Evolutionary conservation across 495 filamentous ascomycete genomes (phyloP), one percentile per base, ranked within the genome.

Genomic region (Penicillium macrosclerotiorum): DNA sequence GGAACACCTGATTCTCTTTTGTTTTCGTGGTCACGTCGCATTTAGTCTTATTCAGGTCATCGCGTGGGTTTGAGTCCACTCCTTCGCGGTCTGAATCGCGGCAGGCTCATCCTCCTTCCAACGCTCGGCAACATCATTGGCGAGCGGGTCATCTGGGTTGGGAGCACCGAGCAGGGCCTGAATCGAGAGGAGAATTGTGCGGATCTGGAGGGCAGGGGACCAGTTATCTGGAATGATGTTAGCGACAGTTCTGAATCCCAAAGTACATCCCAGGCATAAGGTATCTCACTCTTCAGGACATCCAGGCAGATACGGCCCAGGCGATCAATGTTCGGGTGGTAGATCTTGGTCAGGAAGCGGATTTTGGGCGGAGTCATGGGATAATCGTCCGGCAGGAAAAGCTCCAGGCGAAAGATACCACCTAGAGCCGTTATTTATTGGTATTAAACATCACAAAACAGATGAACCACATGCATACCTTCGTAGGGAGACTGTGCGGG

Each of bases 361-460:
- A 99, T 96, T 74, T 96, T 96, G 9, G 93, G 93, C 20, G 93
- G 93, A 25, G 89, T 94, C 93, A 99, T 99, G 8, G 93, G 93
- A 61, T 99, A 99, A 69, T 99, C 93, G 59, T 99, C 93, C 25
- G 93, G 94, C n/a, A 99, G 77, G 71, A 99, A 99, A 6, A 99
- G 80, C 69, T 99, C 93, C 45, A 96, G 89, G 63, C 91, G 90
- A 77, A 99, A 99, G 54, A 95, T 81, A 37, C 93, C 93, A 55
- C 89, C 93, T 95, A 37, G 5, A 11, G 17, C n/a, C n/a, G n/a
- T n/a, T 37, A 11, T 1, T 29, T 38, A 27, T 41, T 23, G 54
- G 29, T 36, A 52, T 69, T 20, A 66, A 54, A 45, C 23, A 34
- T 19, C 29, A 36, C n/a, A 38, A 26, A 12, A n/a, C 6, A 24